Evolutionary conservation across 148 eudicot genomes (phyloP).

Genomic region (Arbutus unedo): DNA sequence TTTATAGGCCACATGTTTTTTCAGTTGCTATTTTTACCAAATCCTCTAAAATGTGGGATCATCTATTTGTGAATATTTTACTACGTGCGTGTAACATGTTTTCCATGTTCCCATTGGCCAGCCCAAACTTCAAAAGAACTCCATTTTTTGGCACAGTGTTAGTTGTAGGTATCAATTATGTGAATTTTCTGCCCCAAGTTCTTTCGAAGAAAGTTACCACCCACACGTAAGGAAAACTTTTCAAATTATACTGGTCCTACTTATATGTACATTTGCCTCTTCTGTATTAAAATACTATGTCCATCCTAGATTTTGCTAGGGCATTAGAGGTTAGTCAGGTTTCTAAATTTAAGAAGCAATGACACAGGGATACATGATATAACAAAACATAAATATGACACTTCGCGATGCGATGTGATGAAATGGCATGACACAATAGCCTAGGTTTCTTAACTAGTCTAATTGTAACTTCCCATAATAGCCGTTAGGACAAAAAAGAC

Average conservation of each 20-base stretch:
- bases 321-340: not conserved
- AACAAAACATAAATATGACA: too few relatives aligned
- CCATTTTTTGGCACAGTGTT: not conserved
- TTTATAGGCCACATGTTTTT: not conserved
- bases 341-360: not conserved
- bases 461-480: not conserved
- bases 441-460: not conserved
- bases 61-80: not conserved
- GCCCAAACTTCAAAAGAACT: not conserved
- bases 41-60: too few relatives aligned
- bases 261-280: not conserved
- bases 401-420: too few relatives aligned
- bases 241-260: not conserved
- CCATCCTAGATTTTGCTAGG: not conserved
- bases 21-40: not conserved
- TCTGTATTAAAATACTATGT: not conserved
- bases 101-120: not conserved
- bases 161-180: too few relatives aligned
- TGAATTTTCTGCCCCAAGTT: not conserved
- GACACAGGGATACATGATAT: not conserved
- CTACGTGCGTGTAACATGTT: not conserved
- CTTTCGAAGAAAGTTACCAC: not conserved
- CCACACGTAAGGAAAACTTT: not conserved
- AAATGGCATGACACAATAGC: too few relatives aligned
- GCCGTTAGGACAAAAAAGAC: not conserved